phyloP scores from a whole-genome alignment of 345 rosid species.

The Salix udensis region DNA sequence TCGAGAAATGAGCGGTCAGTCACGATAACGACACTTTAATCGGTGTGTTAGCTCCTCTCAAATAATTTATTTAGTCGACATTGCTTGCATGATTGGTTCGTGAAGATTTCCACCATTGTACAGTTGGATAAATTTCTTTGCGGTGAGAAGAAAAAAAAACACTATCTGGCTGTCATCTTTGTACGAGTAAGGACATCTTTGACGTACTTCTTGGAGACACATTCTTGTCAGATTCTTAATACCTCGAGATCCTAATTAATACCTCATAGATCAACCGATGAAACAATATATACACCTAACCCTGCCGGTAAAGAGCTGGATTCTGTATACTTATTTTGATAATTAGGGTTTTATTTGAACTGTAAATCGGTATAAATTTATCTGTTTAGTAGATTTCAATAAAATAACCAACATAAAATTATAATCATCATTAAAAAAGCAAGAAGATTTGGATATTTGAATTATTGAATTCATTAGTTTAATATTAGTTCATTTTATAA shows the following conservation, averaged over 20 bases:
- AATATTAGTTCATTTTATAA: too few species aligned
- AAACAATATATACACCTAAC: too few species aligned
- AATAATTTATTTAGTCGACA: background rate
- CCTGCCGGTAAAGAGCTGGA: too few species aligned
- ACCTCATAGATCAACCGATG: background rate
- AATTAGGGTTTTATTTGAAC: too few species aligned
- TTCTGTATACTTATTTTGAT: too few species aligned
- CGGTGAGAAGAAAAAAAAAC: background rate
- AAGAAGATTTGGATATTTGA: too few species aligned
- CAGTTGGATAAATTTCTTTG: background rate
- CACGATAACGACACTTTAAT: conserved; percentile 4
- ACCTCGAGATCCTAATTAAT: background rate
- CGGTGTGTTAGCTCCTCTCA: background rate
- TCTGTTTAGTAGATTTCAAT: too few species aligned
- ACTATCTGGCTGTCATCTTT: background rate
- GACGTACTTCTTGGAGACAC: background rate
- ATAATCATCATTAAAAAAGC: too few species aligned
- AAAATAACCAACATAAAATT: too few species aligned
- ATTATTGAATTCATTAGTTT: too few species aligned
- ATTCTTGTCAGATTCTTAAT: background rate
- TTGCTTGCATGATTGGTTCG: conserved; percentile 7
- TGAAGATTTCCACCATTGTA: background rate
- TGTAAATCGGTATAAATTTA: too few species aligned
- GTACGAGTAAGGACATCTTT: background rate
- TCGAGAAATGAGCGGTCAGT: background rate